Evolutionary conservation across 495 filamentous ascomycete genomes (phyloP).

Genomic region (Clavariopsis aquatica): DNA sequence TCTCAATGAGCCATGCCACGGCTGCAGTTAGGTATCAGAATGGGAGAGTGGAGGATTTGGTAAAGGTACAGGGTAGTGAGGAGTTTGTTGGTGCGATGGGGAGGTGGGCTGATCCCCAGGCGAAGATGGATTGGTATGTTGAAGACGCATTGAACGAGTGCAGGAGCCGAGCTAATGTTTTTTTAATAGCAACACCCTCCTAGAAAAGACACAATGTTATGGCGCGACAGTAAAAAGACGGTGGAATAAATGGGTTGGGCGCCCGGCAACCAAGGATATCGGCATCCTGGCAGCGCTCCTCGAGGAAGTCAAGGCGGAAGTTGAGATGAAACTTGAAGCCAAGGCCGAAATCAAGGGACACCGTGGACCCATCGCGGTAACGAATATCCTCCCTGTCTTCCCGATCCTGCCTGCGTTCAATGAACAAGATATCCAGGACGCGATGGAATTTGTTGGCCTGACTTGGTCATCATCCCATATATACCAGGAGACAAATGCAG

Average conservation of each 20-base stretch:
- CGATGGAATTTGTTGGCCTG: constrained; percentile 4
- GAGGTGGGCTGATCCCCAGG: neutral
- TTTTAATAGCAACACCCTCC: neutral
- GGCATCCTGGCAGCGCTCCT: constrained; percentile 1
- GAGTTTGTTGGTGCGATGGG: constrained; percentile 1
- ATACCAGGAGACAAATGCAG: constrained; percentile 12
- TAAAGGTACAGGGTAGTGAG: neutral
- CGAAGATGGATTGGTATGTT: neutral
- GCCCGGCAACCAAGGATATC: constrained; percentile 1
- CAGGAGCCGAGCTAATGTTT: neutral
- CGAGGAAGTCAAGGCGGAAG: neutral
- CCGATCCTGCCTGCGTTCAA: constrained; percentile 2
- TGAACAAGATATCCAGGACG: constrained; percentile 15
- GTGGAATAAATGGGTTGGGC: constrained; percentile 10
- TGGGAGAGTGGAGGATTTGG: constrained; percentile 1
- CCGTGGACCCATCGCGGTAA: neutral
- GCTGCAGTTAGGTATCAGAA: constrained; percentile 6
- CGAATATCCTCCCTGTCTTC: constrained; percentile 1
- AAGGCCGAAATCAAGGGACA: neutral
- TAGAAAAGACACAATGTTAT: neutral
- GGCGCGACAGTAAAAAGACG: neutral
- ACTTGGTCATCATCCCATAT: neutral
- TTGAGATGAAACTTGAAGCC: neutral
- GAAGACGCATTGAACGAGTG: neutral
- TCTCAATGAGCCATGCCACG: constrained; percentile 2